A percentile compares a stretch with the other conserved stretches of the same genome.
These are phyloP conservation scores for Paraphysoderma sedebokerense DNA, from an alignment of 371 early-diverging fungal species.

Conservation along the genomic window DNA sequence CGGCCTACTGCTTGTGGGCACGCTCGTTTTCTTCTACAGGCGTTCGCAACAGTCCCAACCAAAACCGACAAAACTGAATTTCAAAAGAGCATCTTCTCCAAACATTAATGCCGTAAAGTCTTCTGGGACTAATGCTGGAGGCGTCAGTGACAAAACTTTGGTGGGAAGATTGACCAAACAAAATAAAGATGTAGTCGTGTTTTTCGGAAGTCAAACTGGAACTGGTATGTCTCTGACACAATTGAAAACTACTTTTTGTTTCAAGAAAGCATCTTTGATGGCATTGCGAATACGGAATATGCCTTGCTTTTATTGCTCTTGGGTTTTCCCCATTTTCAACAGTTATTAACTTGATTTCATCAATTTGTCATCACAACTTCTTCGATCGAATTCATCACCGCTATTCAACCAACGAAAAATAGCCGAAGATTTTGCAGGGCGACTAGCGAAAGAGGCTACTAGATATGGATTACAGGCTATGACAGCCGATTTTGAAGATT, in stretches of 20 bases:
- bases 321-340: neutral
- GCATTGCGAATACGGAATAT: no score
- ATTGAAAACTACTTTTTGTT: no score
- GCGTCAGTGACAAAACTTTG: neutral
- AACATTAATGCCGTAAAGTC: no score
- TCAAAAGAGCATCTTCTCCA: no score
- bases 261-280: no score
- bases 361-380: neutral
- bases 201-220: slow-evolving; percentile 7
- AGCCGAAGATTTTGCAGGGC: slow-evolving; percentile 85
- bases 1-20: no score
- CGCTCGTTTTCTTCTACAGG: no score
- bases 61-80: no score
- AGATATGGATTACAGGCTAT: slow-evolving; percentile 55
- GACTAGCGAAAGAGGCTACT: slow-evolving; percentile 62
- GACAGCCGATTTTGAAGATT: slow-evolving; percentile 72
- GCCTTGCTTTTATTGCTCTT: no score
- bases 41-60: no score
- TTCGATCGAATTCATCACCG: neutral
- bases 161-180: neutral
- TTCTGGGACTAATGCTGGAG: no score
- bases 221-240: neutral
- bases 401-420: neutral
- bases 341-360: neutral
- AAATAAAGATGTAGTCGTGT: slow-evolving; percentile 2